Percentiles rank a stretch among this genome's conserved stretches.
These are phyloP conservation scores for Capsicum rhomboideum DNA, from an alignment of 257 asterid genomes.

Conservation along the genomic window DNA sequence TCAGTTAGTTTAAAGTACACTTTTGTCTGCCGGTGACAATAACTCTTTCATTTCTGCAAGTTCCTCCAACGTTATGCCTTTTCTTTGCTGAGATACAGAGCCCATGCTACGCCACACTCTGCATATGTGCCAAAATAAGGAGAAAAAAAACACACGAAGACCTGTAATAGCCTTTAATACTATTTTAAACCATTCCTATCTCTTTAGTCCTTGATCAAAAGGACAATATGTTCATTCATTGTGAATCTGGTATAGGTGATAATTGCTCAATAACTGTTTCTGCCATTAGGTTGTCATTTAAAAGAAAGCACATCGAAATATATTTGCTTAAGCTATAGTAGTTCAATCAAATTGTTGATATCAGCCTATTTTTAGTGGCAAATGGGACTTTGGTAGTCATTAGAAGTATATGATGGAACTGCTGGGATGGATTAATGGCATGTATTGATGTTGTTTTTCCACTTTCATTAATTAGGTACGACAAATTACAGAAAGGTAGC, in stretches of 20 bases:
- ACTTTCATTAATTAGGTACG: slow-evolving; percentile 33
- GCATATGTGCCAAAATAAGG: neutral
- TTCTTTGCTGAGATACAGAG: neutral
- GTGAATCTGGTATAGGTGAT: neutral
- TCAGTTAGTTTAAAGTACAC: neutral
- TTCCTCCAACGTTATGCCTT: neutral
- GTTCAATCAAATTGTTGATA: neutral
- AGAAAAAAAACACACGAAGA: neutral
- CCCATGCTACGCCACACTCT: neutral
- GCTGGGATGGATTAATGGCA: neutral
- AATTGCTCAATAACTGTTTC: neutral
- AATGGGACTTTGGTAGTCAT: neutral
- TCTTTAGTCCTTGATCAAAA: neutral
- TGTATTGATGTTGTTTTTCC: neutral
- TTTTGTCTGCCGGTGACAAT: neutral
- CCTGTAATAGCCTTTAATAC: neutral
- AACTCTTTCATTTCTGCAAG: neutral
- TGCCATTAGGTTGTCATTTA: neutral
- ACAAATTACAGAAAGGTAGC: slow-evolving; percentile 59
- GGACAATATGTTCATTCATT: neutral
- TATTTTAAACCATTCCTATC: too few relatives aligned
- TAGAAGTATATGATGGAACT: neutral
- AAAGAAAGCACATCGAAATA: neutral
- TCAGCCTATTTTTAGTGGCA: neutral
- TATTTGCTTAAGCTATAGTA: neutral